Percentiles rank a stretch among this genome's conserved stretches.
These are phyloP conservation scores for Tetrahymena malaccensis DNA, from an alignment of 73 alveolate species.

Conservation along the genomic window DNA sequence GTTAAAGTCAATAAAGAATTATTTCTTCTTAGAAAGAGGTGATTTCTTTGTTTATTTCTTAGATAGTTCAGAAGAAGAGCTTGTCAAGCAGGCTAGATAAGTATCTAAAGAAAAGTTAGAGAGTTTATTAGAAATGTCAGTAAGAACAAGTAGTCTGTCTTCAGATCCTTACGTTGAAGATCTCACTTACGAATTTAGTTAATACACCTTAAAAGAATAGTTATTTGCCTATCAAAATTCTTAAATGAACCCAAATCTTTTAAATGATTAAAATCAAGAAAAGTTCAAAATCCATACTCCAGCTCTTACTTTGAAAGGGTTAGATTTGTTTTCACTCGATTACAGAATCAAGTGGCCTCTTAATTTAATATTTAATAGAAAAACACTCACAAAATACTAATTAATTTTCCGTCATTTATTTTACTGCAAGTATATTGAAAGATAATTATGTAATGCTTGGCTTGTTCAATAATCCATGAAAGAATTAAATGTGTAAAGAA, in stretches of 20 bases:
- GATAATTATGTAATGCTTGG: conserved; percentile 74
- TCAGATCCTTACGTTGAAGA: conserved; percentile 69
- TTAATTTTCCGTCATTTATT: conserved; percentile 80
- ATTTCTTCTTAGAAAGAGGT: conserved; percentile 63
- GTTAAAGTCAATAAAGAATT: conserved; percentile 54
- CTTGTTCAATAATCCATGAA: conserved; percentile 62
- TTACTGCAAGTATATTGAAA: conserved; percentile 73
- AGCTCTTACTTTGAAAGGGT: conserved; percentile 55
- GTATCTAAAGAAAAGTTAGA: conserved; percentile 60
- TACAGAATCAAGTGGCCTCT: conserved; percentile 89
- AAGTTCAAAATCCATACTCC: conserved; percentile 16
- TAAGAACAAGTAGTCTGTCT: conserved; percentile 51
- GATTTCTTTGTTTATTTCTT: conserved; percentile 65
- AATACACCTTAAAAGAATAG: conserved; percentile 53
- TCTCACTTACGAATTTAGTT: conserved; percentile 52
- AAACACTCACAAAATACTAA: conserved; percentile 76
- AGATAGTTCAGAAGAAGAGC: conserved; percentile 62
- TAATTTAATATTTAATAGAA: conserved; percentile 73
- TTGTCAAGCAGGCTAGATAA: conserved; percentile 32
- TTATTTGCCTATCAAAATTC: conserved; percentile 52
- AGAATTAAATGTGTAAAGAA: conserved; percentile 59
- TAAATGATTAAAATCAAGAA: background rate
- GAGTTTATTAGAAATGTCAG: conserved; percentile 52
- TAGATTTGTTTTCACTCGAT: conserved; percentile 78
- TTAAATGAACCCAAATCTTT: conserved; percentile 42